Base-by-base conservation (phyloP, 441 rosid genomes). In the Populus hybrid region DNA sequence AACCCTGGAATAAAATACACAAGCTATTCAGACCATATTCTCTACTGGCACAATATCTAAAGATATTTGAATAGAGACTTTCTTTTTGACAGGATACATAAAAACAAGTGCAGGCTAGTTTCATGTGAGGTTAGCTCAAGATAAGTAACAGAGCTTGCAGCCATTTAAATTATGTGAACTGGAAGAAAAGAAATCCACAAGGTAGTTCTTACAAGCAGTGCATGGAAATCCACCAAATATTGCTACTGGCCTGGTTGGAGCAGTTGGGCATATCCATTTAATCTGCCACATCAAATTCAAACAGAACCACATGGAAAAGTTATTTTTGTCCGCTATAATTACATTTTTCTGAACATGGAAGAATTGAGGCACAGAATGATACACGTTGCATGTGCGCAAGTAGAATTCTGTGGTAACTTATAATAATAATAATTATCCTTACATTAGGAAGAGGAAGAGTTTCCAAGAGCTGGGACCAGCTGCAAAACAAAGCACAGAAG, bases 251-350 rank as follows among this genome's bases (percentile, higher is more conserved):
- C 83, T 94, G 76, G 93, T 87, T 71, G 98, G 98, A 79, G 98
- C 98, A 72, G 98, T 94, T 12, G 98, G 98, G 84, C 97, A 94
- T 59, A 94, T 91, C 98, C 98, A 94, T 82, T 93, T 94, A 78
- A 94, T 88, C 98, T 94, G 92, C 63, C 74, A 67, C 36, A 40
- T 75, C 65, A 75, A 71, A 28, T 69, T 69, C 36, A 0, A 69
- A 73, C 14, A 30, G 16, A 76, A 53, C 53, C 75, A 74, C 21
- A 40, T 35, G 42, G 32, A 30, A 70, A 4, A 78, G 70, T 76
- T 32, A 78, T 40, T 26, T 53, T 18, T 74, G 7, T 19, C 6
- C 14, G 23, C n/a, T 26, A 71, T 38, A 11, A 50, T 2, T 10
- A 40, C 19, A 67, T 34, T 18, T 9, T 7, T 26, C 30, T 28